Percentiles rank a stretch among this genome's conserved stretches.
Evolutionary conservation across 768 basidiomycete genomes (phyloP).

Genomic region (Piloderma croceum): DNA sequence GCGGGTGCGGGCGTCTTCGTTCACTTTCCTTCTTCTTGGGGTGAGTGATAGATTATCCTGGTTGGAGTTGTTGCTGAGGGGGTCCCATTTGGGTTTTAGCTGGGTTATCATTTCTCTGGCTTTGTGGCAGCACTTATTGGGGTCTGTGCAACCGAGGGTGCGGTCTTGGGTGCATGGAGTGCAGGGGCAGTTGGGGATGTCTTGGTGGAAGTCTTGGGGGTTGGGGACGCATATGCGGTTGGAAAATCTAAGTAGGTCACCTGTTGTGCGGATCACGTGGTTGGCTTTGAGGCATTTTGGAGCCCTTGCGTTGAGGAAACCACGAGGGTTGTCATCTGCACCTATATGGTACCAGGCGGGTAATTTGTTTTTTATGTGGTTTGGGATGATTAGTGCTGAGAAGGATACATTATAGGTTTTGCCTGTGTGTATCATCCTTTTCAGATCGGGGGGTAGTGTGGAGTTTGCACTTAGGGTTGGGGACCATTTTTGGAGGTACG

Average conservation of each 20-base stretch:
- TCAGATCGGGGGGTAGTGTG: not conserved
- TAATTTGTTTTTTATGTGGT: not conserved
- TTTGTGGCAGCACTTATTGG: conserved; percentile 1
- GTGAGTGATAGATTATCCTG: not conserved
- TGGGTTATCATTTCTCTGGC: conserved; percentile 1
- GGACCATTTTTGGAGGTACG: conserved; percentile 25
- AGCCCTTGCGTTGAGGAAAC: not conserved
- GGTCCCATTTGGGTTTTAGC: conserved; percentile 2
- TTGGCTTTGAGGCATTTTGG: not conserved
- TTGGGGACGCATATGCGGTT: not conserved
- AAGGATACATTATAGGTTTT: not conserved
- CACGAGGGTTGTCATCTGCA: not conserved
- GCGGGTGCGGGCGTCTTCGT: not conserved
- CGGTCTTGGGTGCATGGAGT: not conserved
- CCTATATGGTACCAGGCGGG: not conserved
- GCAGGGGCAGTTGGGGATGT: conserved; percentile 2
- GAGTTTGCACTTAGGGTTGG: not conserved
- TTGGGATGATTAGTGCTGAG: not conserved
- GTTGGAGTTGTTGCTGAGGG: too few relatives aligned
- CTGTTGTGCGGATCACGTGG: not conserved
- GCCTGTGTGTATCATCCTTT: not conserved
- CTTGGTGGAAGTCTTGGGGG: not conserved
- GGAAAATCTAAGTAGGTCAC: not conserved
- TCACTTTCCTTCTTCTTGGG: not conserved
- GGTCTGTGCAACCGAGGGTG: conserved; percentile 1